Base-by-base conservation (phyloP, 371 early-diverging fungal genomes). In the Rhizopus arrhizus region DNA sequence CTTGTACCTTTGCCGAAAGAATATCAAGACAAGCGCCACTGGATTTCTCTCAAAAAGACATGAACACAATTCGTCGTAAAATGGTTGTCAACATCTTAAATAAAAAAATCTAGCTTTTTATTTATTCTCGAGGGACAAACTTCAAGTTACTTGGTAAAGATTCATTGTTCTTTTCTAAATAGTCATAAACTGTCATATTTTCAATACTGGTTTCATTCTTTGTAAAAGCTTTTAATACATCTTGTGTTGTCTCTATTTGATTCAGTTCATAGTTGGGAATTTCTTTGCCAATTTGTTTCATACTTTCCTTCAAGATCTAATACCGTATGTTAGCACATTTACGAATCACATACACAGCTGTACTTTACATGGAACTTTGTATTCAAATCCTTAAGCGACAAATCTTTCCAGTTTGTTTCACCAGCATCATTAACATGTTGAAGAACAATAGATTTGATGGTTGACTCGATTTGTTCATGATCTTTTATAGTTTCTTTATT, bases 1-100 rank as follows among this genome's bases (percentile, higher is more conserved):
- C 95, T 0, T 91, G 91, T 62, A 89, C 89, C 34, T 96, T 93
- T 81, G 93, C 95, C 5, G 95, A 96, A 64, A 82, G 84, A 64
- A 54, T 77, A 15, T 69, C 89, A 7, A 76, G 91, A 13, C 75
- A 80, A 2, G 66, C 69, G 2, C 59, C 68, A 4, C 88, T 95
- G 62, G 81, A 81, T 16, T 96, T 96, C 69, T 69, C 81, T 0
- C 95, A 95, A 61, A 64, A 69, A 12, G 75, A 91, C 47, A 94
- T 94, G 91, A 59, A 66, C 1, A 68, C 84, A 35, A 71, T 94
- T 38, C 81, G 97, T 15, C 70, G 82, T 58, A 77, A 89, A 58
- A 90, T 96, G 65, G 82, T 85, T 3, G 83, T 86, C 29, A 92
- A 92, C 60, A 93, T 96, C 45, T 69, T 85, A 7, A 56, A 72